These are phyloP conservation scores for Oemleria cerasiformis DNA, from an alignment of 306 rosid species.

Conservation along the genomic window DNA sequence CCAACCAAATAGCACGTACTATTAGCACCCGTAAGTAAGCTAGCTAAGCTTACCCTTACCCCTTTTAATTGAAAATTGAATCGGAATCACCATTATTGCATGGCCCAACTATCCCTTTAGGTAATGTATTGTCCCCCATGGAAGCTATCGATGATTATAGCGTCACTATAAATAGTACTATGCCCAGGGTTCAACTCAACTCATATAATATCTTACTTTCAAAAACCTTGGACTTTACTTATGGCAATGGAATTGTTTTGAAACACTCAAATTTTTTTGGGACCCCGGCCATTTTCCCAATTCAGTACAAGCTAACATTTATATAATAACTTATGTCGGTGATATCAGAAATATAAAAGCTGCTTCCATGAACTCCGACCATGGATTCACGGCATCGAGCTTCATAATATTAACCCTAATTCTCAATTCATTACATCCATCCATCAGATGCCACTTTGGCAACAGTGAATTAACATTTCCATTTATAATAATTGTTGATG, in stretches of 20 bases:
- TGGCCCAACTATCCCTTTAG: too few relatives aligned
- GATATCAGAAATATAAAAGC: neutral
- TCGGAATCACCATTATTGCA: too few relatives aligned
- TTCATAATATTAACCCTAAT: neutral
- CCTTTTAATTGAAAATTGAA: too few relatives aligned
- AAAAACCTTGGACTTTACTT: neutral
- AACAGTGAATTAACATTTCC: neutral
- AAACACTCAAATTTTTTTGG: neutral
- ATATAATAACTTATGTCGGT: neutral
- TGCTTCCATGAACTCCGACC: slow-evolving; percentile 3
- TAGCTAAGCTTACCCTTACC: too few relatives aligned
- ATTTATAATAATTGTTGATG: neutral
- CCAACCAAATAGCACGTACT: too few relatives aligned
- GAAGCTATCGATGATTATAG: too few relatives aligned
- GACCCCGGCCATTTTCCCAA: neutral
- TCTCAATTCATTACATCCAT: neutral
- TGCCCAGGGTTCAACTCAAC: too few relatives aligned
- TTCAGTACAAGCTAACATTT: neutral
- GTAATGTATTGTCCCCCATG: too few relatives aligned
- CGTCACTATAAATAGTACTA: too few relatives aligned
- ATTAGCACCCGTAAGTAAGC: too few relatives aligned
- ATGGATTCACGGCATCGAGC: neutral
- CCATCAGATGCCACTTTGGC: slow-evolving; percentile 10
- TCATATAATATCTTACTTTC: too few relatives aligned
- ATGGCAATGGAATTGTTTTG: neutral